Evolutionary conservation across 306 rosid species (phyloP), one percentile per base, ranked within the genome.

Genomic region (Dalbergia cultrata): DNA sequence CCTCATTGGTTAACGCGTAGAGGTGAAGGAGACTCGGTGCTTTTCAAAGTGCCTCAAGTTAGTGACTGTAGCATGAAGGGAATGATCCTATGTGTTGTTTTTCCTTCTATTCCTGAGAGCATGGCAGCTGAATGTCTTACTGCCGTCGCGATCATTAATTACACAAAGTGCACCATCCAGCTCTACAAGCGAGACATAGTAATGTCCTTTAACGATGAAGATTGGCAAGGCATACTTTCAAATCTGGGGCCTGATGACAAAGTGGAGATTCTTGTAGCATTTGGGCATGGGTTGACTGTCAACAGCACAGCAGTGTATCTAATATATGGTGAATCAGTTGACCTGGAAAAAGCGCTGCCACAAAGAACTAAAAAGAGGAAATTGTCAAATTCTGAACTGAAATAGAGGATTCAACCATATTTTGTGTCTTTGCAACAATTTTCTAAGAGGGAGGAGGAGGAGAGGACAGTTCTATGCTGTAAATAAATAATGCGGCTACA

Each of bases 151-250:
- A 58, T 83, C 0, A n/a, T 67, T 8, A 83, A 83, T 79, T 4
- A 49, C 26, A 83, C 73, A 4, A 78, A 67, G 60, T 54, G 37
- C 50, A 17, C 34, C 16, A 34, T 72, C 10, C 80, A 77, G 0
- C 80, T 83, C 10, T 13, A 57, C 60, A 78, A 78, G 72, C 21
- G 18, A 12, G 83, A 66, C 26, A 72, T 77, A 39, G 0, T 62
- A 41, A 67, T 33, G 5, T 73, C 83, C 53, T 78, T 67, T 14
- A 70, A 69, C 7, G 80, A 83, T 67, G 80, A 44, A 26, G 77
- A 83, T 9, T 83, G 83, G 85, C 69, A 68, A 17, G 21, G 11
- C 1, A 3, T 67, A 49, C 3, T 37, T 6, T 74, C 80, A 45
- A 18, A 67, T 58, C 60, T 66, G 10, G 70, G 6, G 17, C 1